phyloP scores from a whole-genome alignment of 805 yeast genomes.

The Zygosaccharomyces siamensis region DNA sequence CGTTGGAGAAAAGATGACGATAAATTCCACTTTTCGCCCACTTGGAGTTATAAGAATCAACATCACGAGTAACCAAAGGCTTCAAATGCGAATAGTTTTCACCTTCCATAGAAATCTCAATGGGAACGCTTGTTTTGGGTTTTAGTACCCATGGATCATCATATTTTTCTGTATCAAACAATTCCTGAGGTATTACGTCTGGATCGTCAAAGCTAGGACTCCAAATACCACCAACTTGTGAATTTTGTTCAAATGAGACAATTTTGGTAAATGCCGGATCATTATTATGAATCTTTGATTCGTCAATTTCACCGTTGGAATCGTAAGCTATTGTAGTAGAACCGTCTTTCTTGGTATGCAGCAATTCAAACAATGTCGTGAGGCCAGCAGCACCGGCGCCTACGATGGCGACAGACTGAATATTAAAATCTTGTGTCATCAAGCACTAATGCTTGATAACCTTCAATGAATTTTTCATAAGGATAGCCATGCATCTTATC shows the following conservation, averaged over 20 bases:
- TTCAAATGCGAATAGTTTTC: not conserved
- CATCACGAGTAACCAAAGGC: slow-evolving; percentile 5
- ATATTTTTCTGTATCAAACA: slow-evolving; percentile 32
- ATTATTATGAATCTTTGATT: slow-evolving; percentile 5
- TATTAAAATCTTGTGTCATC: slow-evolving; percentile 10
- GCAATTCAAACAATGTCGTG: slow-evolving; percentile 35
- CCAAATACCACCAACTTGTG: slow-evolving; percentile 45
- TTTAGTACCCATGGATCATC: slow-evolving; percentile 34
- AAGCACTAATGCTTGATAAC: not conserved
- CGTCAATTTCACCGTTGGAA: slow-evolving; percentile 12
- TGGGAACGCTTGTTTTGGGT: slow-evolving; percentile 15
- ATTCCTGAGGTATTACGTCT: slow-evolving; percentile 24
- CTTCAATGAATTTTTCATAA: not conserved
- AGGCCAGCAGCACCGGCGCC: slow-evolving; percentile 44
- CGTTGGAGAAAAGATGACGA: slow-evolving; percentile 17
- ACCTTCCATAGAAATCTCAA: slow-evolving; percentile 5
- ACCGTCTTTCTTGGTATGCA: slow-evolving; percentile 31
- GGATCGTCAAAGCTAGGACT: slow-evolving; percentile 19
- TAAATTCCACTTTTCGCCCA: slow-evolving; percentile 21
- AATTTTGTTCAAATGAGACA: slow-evolving; percentile 43
- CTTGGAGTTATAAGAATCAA: not conserved
- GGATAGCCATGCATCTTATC: not conserved
- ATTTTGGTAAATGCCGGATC: slow-evolving; percentile 35
- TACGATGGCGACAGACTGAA: slow-evolving; percentile 35
- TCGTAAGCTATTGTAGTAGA: slow-evolving; percentile 24